Conservation (phyloP, 1,284 basidiomycete species). For the Mycosarcoma mackinlayi region DNA sequence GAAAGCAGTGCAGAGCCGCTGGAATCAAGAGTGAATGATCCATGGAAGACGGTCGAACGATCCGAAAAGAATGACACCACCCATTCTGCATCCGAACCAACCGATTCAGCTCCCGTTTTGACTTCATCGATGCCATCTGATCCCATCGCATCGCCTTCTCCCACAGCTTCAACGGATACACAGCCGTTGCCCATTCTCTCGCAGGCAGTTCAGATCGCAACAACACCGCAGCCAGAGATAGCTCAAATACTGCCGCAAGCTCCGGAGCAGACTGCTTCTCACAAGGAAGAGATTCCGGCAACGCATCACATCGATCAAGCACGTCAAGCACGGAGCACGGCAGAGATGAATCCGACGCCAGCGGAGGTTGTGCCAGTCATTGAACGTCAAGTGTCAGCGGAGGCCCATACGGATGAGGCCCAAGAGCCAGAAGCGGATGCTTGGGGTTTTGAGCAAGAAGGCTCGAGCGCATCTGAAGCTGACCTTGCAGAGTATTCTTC, state of each 20-base stretch:
- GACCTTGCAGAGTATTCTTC: slow-evolving; percentile 19
- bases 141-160: background rate
- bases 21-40: slow-evolving; percentile 9
- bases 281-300: background rate
- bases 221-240: background rate
- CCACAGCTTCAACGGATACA: background rate
- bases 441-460: slow-evolving; percentile 44
- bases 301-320: background rate
- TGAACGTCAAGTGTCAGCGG: too few relatives aligned
- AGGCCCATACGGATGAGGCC: background rate
- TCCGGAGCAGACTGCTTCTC: background rate
- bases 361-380: background rate
- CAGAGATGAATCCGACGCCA: too few relatives aligned
- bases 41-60: slow-evolving; percentile 8
- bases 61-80: background rate
- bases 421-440: slow-evolving; percentile 30
- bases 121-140: background rate
- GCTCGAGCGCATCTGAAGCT: slow-evolving; percentile 28
- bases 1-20: background rate
- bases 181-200: background rate
- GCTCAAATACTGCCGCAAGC: background rate
- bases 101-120: background rate
- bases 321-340: background rate
- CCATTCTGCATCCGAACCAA: background rate
- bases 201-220: background rate